Evolutionary conservation across 108 stramenopile genomes (phyloP).

Genomic region (Cylindrotheca fusiformis): DNA sequence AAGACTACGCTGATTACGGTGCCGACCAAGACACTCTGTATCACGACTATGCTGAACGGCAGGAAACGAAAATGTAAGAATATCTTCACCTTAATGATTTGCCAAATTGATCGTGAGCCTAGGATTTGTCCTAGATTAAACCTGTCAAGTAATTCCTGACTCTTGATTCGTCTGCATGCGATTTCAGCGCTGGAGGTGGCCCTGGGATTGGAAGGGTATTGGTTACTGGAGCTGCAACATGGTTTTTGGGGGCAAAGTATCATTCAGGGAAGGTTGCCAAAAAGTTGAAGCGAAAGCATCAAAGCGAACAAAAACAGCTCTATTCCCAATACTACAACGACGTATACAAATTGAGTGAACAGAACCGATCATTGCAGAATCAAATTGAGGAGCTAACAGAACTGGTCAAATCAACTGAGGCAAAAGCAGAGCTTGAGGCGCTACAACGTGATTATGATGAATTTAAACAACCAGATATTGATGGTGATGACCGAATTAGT

Average conservation of each 20-base stretch:
- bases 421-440: conserved; percentile 77
- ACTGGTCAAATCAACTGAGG: conserved; percentile 52
- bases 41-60: conserved; percentile 68
- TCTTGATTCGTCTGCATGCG: no score
- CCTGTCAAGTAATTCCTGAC: not conserved
- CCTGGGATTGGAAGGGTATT: conserved; percentile 50
- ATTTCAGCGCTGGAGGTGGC: conserved; percentile 37
- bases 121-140: not conserved
- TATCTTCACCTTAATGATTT: conserved; percentile 2
- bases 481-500: conserved; percentile 93
- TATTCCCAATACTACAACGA: conserved; percentile 93
- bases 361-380: conserved; percentile 53
- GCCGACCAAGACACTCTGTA: conserved; percentile 74
- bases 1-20: conserved; percentile 70
- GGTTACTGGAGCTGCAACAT: conserved; percentile 45
- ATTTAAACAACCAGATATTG: conserved; percentile 96
- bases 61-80: conserved; percentile 46
- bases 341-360: conserved; percentile 87
- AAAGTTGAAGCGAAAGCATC: conserved; percentile 68
- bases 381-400: conserved; percentile 57
- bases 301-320: conserved; percentile 81
- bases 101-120: not conserved
- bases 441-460: conserved; percentile 96
- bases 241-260: conserved; percentile 69
- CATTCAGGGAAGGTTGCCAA: conserved; percentile 69